A percentile compares a stretch with the other conserved stretches of the same genome.
Conservation (phyloP, 139 green algal species). For the Closterium sp. region DNA sequence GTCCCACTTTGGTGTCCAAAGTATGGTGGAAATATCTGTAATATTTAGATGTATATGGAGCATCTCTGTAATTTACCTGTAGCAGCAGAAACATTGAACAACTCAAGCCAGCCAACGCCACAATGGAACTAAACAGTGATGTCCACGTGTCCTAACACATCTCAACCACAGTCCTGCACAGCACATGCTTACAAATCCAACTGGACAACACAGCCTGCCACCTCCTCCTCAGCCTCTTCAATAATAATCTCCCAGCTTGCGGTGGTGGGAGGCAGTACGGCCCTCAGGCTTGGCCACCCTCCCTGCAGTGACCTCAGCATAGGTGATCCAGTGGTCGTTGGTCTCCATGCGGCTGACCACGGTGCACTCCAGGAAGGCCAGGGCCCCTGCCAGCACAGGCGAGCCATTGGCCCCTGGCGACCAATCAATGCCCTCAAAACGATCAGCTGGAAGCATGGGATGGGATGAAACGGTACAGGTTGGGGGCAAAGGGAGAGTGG, state of each 20-base stretch:
- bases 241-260: conserved; percentile 91
- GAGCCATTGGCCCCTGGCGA: conserved; percentile 33
- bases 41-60: too few species aligned
- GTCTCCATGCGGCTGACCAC: conserved; percentile 90
- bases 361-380: conserved; percentile 89
- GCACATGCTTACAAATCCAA: too few species aligned
- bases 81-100: too few species aligned
- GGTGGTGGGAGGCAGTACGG: conserved; percentile 84
- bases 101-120: too few species aligned
- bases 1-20: too few species aligned
- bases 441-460: conserved; percentile 64
- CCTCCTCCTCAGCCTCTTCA: conserved; percentile 38
- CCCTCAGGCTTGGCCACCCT: conserved; percentile 69
- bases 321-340: conserved; percentile 94
- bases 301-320: conserved; percentile 72
- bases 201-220: too few species aligned
- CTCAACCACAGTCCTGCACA: too few species aligned
- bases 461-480: not conserved
- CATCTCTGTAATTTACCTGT: too few species aligned
- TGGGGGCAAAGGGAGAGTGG: not conserved
- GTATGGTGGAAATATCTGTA: too few species aligned
- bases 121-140: too few species aligned
- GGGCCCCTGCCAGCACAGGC: conserved; percentile 52
- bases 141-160: too few species aligned
- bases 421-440: conserved; percentile 75